Base-by-base conservation (phyloP, 1,284 basidiomycete genomes). In the Moesziomyces sp. region DNA sequence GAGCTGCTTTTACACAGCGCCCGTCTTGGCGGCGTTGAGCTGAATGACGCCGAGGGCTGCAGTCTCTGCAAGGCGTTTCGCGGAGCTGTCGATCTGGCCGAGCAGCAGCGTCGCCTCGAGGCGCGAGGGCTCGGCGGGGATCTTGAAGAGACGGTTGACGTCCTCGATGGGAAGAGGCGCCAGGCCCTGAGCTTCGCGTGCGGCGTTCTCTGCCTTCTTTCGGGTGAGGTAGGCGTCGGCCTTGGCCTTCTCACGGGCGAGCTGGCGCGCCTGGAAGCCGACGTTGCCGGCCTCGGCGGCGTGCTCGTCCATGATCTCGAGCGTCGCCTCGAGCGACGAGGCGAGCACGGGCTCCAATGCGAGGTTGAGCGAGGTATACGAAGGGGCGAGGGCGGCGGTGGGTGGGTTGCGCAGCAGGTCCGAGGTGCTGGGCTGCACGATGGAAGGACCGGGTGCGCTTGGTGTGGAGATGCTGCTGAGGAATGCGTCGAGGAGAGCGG, bases 231-330 rank as follows among this genome's bases (percentile, higher is more conserved):
- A 82, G 14, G 77, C 94, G 68, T 99, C 96, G 65, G 94, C 93
- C 69, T 90, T 90, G 43, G 88, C 86, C 83, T 91, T 91, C 85
- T 98, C 96, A 48, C 96, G 89, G 24, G 91, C 91, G 79, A 97
- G 94, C 85, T 97, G 94, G 62, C 96, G 91, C 49, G 89, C 88
- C 81, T 95, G 88, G 88, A 95, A 99, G 51, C 92, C 94, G 61
- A 97, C 89, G 85, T 97, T 97, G 71, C 93, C 82, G 8, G 80
- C 76, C 59, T 84, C 82, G 21, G 77, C 67, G 43, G 80, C 65
- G 66, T 81, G 77, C 54, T 79, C 75, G 58, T 84, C 82, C 51
- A 83, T 65, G 34, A 81, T 70, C 49, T 84, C 82, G 30, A 84
- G 74, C 28, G 81, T 82, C 35, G 79, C 67, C 65, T 84, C 82